These are phyloP conservation scores for Cenchrus americanus DNA, from an alignment of 176 grass and related monocot genomes.

Conservation along the genomic window DNA sequence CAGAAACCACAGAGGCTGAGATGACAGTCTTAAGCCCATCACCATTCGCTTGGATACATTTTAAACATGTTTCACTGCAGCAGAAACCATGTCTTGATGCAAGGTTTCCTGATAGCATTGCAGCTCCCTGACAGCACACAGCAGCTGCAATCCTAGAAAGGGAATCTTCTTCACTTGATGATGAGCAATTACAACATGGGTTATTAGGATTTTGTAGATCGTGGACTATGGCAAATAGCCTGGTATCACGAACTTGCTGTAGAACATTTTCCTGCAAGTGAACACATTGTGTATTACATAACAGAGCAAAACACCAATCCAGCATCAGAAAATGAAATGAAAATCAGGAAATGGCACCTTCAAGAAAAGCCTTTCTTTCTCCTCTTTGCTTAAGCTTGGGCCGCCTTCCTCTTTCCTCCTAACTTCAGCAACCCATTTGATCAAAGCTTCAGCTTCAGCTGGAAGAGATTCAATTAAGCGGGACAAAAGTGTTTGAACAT, in stretches of 20 bases:
- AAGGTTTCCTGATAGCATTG: constrained; percentile 62
- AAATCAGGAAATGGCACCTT: constrained; percentile 49
- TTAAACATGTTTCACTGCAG: constrained; percentile 67
- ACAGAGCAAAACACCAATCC: not conserved
- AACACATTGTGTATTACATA: constrained; percentile 1
- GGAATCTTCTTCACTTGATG: constrained; percentile 33
- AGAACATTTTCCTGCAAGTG: constrained; percentile 72
- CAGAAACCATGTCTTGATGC: constrained; percentile 51
- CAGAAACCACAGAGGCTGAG: constrained; percentile 52
- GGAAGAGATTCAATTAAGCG: constrained; percentile 68
- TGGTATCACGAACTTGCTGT: constrained; percentile 67
- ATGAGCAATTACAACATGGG: constrained; percentile 49
- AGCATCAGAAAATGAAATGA: constrained; percentile 28
- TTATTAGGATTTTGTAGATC: constrained; percentile 52
- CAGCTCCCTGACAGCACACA: constrained; percentile 89
- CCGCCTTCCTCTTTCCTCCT: constrained; percentile 83
- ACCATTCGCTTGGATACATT: constrained; percentile 51
- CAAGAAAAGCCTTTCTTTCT: constrained; percentile 66
- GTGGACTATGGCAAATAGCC: constrained; percentile 59
- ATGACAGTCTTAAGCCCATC: constrained; percentile 54
- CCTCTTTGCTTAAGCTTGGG: constrained; percentile 68
- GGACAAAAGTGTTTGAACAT: constrained; percentile 56
- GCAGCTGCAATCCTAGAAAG: constrained; percentile 54
- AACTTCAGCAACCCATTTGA: constrained; percentile 93
- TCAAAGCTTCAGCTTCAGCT: constrained; percentile 75